Evolutionary conservation across 345 rosid species (phyloP), one percentile per base, ranked within the genome.

Genomic region (Brassica nigra): DNA sequence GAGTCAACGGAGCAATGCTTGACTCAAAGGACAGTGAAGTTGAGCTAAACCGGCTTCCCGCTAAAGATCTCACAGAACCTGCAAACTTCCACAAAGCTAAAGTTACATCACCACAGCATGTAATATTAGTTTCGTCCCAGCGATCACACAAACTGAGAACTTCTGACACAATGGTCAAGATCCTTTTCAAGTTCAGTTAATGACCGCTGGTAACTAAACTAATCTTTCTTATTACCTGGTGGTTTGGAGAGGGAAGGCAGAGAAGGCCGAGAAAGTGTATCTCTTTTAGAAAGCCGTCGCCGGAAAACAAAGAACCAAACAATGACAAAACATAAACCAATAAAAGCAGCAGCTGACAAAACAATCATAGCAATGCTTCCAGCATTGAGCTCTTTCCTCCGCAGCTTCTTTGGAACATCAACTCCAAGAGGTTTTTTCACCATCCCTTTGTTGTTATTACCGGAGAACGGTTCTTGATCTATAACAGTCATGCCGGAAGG

Each of bases 21-120:
- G 97, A 95, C 61, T 88, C 95, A 86, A 91, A 89, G 29, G 99
- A 95, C 73, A 91, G 69, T 8, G 98, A 92, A 16, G 84, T 83
- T 39, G 92, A 92, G 83, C 89, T 93, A 54, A 80, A 86, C 75
- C 89, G 91, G 58, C 95, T 90, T 82, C 90, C 89, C 14, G 84
- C 80, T 66, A 82, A 73, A 29, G 92, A 90, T 18, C 90, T 90
- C 28, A 74, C 84, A 1, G 87, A 85, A 80, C 92, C 97, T 94
- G 88, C 7, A 81, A 79, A 78, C 52, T 67, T 68, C 16, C 52
- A 2, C 59, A 71, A 33, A 27, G 29, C 52, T 44, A 10, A 23
- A 23, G 27, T 23, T 23, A 23, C 27, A 23, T 23, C 27, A 23
- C 27, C 27, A 23, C 27, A 23, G 27, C 8, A 34, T 34, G 0